These are phyloP conservation scores for Solanum corneliomulleri DNA, from an alignment of 257 asterid genomes.

Conservation along the genomic window DNA sequence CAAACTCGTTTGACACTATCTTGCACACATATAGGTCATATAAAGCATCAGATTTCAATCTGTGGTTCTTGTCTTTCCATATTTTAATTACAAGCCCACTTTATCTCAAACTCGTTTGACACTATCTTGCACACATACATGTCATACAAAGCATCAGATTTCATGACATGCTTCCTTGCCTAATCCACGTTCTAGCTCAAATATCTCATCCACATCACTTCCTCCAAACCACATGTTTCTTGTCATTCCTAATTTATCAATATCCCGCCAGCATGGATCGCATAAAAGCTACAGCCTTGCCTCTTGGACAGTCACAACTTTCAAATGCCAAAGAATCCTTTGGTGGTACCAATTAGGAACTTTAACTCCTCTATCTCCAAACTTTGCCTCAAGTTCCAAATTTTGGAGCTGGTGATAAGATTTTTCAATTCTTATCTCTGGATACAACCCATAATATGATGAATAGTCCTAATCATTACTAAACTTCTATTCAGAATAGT, in stretches of 20 bases:
- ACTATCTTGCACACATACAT: neutral
- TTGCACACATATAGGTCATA: neutral
- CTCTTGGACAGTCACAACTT: neutral
- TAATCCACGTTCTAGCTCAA: neutral
- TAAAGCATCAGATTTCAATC: neutral
- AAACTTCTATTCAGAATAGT: neutral
- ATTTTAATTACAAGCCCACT: neutral
- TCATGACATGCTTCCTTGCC: neutral
- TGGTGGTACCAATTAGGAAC: neutral
- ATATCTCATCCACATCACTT: neutral
- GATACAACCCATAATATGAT: neutral
- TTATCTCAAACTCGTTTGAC: neutral
- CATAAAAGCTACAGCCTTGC: neutral
- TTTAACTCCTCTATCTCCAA: neutral
- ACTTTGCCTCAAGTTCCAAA: neutral
- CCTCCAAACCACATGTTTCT: neutral
- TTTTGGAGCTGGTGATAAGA: neutral
- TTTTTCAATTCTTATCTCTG: neutral
- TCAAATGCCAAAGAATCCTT: neutral
- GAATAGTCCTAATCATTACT: neutral
- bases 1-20: neutral
- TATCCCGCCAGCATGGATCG: neutral
- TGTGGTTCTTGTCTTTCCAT: neutral
- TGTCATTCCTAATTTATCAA: neutral
- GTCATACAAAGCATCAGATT: neutral